Evolutionary conservation across 73 alveolate species (phyloP).

Genomic region (Paramecium pentaurelia): DNA sequence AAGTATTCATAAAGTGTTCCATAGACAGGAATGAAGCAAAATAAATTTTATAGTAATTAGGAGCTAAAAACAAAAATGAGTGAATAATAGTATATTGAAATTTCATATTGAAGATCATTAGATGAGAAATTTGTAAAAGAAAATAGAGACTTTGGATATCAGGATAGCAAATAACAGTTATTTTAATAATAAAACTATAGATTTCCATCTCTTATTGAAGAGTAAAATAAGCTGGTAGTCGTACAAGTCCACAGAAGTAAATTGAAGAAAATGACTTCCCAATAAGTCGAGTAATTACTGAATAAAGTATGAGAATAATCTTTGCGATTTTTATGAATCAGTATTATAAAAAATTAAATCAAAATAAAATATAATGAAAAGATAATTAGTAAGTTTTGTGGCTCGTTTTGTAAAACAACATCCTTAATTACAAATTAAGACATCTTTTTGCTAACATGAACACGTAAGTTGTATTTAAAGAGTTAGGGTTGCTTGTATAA

Average conservation of each 20-base stretch:
- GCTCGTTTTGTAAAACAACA: neutral
- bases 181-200: no score
- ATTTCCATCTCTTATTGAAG: neutral
- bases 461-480: neutral
- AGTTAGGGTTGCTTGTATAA: conserved; percentile 5
- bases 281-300: neutral
- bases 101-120: no score
- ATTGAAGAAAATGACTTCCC: neutral
- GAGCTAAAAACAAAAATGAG: no score
- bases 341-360: neutral
- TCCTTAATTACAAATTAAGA: neutral
- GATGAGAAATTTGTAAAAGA: no score
- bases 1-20: no score
- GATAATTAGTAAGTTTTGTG: neutral
- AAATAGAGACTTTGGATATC: no score
- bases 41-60: no score
- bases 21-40: no score
- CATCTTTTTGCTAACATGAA: neutral
- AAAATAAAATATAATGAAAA: neutral
- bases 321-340: neutral
- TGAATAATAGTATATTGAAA: no score
- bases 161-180: neutral
- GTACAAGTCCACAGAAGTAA: no score
- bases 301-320: neutral
- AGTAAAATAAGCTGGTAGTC: neutral